Base-by-base conservation (phyloP, 768 basidiomycete genomes). In the Dioszegia crocea region DNA sequence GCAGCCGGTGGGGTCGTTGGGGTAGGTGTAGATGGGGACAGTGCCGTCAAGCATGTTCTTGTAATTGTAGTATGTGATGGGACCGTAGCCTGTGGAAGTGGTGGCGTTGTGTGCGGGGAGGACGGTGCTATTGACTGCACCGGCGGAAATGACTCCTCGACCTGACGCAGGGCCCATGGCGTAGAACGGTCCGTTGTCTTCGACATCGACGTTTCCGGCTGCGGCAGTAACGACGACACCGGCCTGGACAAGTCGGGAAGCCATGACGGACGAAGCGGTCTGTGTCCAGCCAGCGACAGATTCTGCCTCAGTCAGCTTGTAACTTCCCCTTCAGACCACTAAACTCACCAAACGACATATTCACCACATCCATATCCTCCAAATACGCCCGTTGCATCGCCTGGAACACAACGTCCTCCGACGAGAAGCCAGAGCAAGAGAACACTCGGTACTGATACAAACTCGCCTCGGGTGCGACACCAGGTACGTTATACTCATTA, bases 161-260 rank as follows among this genome's bases (percentile, higher is more conserved):
- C 80, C 85, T 0, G 70, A 81, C 78, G 64, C 82, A 80, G 60
- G 86, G 80, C 63, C 78, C 68, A 40, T 81, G 0, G 83, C 79
- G 71, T 82, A 87, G 83, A 84, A 87, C 3, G 84, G 80, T 5
- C 87, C 86, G 30, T 44, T 56, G 24, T 53, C 26, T 24, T 80
- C 80, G 4, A 79, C 68, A 8, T 84, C 85, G 38, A 77, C 76
- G 63, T 84, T 83, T 39, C 86, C 86, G 9, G 84, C 84, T 29
- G 85, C 82, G 36, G 85, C 83, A 11, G 83, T 84, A 27, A 88
- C 82, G 46, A 86, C 80, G 64, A 80, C 84, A 5, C 87, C 86
- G 24, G 77, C 75, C 3, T 75, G 79, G 1, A 83, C 81, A 39
- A 88, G 81, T 44, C 85, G 77, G 64, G 82, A 83, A 0, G 85